Evolutionary conservation across 495 filamentous ascomycete species (phyloP).

Genomic region (Lasiosphaeria ovina): DNA sequence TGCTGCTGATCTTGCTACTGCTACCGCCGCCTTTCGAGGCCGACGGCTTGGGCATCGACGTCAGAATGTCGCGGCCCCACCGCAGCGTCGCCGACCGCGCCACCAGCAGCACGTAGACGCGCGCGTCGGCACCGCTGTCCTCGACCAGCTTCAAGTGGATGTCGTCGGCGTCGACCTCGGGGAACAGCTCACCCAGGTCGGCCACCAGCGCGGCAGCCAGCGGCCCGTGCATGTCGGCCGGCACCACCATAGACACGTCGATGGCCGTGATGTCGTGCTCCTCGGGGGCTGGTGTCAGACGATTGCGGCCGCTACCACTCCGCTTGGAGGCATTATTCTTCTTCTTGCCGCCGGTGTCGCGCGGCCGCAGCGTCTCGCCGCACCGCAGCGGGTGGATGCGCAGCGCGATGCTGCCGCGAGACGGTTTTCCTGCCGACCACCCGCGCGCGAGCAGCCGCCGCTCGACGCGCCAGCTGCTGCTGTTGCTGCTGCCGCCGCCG

Average conservation of each 20-base stretch:
- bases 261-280: constrained; percentile 50
- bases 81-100: constrained; percentile 61
- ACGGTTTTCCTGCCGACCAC: constrained; percentile 62
- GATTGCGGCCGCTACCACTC: constrained; percentile 5
- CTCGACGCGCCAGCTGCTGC: constrained; percentile 34
- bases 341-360: not conserved
- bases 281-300: constrained; percentile 9
- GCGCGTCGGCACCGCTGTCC: constrained; percentile 57
- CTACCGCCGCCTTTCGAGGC: constrained; percentile 34
- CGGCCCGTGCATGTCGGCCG: constrained; percentile 41
- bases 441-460: constrained; percentile 58
- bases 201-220: constrained; percentile 37
- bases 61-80: constrained; percentile 66
- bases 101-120: constrained; percentile 71
- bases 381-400: constrained; percentile 51
- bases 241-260: constrained; percentile 58
- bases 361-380: constrained; percentile 47
- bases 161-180: constrained; percentile 40
- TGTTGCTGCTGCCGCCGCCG: constrained; percentile 46
- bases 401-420: constrained; percentile 60
- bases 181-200: constrained; percentile 39
- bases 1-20: constrained; percentile 29
- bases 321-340: too few species aligned
- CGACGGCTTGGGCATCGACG: constrained; percentile 41
- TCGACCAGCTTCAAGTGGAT: constrained; percentile 49